Base-by-base conservation (phyloP, 352 stramenopile species). In the Globisporangium abappressorium region DNA sequence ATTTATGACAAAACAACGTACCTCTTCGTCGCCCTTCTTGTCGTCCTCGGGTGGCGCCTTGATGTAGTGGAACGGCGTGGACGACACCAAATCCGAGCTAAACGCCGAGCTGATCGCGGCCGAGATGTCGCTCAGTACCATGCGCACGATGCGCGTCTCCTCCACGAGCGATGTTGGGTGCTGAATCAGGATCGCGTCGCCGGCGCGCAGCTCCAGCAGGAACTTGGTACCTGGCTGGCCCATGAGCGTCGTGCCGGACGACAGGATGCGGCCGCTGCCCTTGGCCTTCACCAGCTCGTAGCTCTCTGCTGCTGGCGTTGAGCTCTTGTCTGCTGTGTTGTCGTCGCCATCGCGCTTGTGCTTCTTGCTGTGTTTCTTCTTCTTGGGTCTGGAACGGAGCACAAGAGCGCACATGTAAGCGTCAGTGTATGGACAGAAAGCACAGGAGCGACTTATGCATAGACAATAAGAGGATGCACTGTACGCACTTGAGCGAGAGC, bases 81-180 rank as follows among this genome's bases (percentile, higher is more conserved):
- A 95, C 9, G 87, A 95, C 58, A 97, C 87, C 24, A 97, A 70
- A 64, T 97, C 91, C 24, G 89, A 91, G 70, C 86, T 96, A 64
- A 97, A 97, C 41, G 85, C 74, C 5, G 85, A 95, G 67, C 87
- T 96, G 66, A 97, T 71, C 28, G 84, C 86, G 53, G 87, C 87
- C 53, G 85, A 95, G 18, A 95, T 80, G 68, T 97, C 88, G 58
- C 85, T 96, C 14, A 97, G 78, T 65, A 97, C 91, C 89, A 97
- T 96, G 36, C 85, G 84, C 58, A 97, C 76, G 59, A 97, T 94
- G n/a, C 89, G 80, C 57, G 88, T 97, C 75, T 97, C 91, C 62
- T 97, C 89, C 20, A 74, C 61, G 5, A 96, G 73, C 26, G 86
- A 92, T 53, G 80, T 96, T n/a, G 91, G 91, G 73, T 97, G 91